Conservation (phyloP, 768 basidiomycete genomes). For the Clathrus columnatus region DNA sequence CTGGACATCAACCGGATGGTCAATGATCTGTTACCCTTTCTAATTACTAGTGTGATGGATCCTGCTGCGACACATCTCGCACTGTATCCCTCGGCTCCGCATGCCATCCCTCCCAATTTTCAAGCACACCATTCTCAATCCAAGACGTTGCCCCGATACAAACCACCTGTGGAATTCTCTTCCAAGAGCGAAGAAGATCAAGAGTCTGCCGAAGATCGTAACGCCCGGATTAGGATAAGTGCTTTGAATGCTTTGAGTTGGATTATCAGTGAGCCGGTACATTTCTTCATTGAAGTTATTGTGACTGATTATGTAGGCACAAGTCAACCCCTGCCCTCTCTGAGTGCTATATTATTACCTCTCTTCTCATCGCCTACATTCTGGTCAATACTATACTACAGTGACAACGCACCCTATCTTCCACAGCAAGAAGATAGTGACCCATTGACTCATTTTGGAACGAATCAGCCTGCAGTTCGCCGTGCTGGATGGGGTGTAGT, state of each 20-base stretch:
- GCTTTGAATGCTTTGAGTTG: conserved; percentile 59
- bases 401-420: conserved; percentile 33
- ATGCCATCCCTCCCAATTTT: conserved; percentile 22
- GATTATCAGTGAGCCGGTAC: conserved; percentile 43
- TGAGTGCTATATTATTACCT: conserved; percentile 17
- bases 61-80: conserved; percentile 18
- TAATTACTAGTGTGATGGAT: not conserved
- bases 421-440: conserved; percentile 11
- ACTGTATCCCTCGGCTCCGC: conserved; percentile 47
- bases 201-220: conserved; percentile 61
- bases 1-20: conserved; percentile 25
- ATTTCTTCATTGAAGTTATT: conserved; percentile 7
- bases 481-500: conserved; percentile 59
- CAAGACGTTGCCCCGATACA: conserved; percentile 12
- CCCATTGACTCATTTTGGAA: conserved; percentile 46
- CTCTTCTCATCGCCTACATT: conserved; percentile 42
- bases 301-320: not conserved
- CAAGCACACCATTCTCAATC: conserved; percentile 13
- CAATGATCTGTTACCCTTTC: conserved; percentile 1
- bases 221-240: conserved; percentile 58
- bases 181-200: conserved; percentile 51
- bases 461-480: conserved; percentile 61
- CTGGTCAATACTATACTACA: conserved; percentile 52
- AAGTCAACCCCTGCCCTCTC: not conserved
- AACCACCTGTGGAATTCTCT: conserved; percentile 17